Percentiles rank a stretch among this genome's conserved stretches.
Evolutionary conservation across 140 eudicot species (phyloP).

Genomic region (Cichorium intybus): DNA sequence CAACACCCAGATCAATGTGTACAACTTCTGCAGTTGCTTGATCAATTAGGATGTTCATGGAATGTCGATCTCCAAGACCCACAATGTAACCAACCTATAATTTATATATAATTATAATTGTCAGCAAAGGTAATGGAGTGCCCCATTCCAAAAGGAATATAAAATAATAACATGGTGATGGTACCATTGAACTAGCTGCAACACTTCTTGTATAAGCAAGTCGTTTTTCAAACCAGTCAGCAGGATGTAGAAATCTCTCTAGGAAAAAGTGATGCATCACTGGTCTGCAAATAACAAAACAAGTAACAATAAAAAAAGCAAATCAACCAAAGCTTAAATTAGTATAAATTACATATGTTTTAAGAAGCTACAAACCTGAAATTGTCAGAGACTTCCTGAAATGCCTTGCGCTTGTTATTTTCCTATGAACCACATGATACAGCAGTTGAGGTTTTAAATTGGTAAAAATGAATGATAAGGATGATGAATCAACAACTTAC

Average conservation of each 20-base stretch:
- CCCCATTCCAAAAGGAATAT: too few species aligned
- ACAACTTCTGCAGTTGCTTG: constrained; percentile 97
- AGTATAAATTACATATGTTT: not conserved
- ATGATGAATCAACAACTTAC: constrained; percentile 37
- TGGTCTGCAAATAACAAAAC: constrained; percentile 57
- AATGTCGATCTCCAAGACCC: constrained; percentile 96
- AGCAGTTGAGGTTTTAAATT: not conserved
- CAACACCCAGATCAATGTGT: constrained; percentile 97
- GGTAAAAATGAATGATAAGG: not conserved
- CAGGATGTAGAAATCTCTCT: constrained; percentile 88
- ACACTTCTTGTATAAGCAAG: constrained; percentile 97
- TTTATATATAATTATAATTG: not conserved
- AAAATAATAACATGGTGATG: not conserved
- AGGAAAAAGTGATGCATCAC: constrained; percentile 93
- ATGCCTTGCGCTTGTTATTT: constrained; percentile 84
- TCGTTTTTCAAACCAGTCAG: constrained; percentile 97
- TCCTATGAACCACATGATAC: constrained; percentile 45
- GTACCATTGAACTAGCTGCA: constrained; percentile 97
- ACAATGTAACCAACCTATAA: constrained; percentile 96
- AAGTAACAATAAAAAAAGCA: not conserved
- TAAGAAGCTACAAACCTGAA: constrained; percentile 61
- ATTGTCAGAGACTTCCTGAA: constrained; percentile 73
- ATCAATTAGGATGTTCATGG: constrained; percentile 90
- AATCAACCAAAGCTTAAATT: not conserved
- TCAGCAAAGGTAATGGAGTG: too few species aligned